These are phyloP conservation scores for Bruguiera gymnorhiza DNA, from an alignment of 345 rosid genomes.

Conservation along the genomic window DNA sequence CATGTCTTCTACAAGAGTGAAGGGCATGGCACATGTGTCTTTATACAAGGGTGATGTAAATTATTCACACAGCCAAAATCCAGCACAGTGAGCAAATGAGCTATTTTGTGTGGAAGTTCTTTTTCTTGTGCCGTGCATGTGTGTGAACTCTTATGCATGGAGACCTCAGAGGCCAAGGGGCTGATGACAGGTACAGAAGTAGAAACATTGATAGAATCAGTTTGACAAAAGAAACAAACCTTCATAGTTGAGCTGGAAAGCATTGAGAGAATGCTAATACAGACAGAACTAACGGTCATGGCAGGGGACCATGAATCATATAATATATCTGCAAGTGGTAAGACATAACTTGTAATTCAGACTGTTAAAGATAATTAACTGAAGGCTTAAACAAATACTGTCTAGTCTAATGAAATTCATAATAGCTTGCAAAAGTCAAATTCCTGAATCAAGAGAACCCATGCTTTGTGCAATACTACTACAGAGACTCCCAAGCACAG, in stretches of 20 bases:
- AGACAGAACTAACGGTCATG: slow-evolving; percentile 93
- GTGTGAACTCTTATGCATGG: too few relatives aligned
- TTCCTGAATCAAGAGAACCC: background rate
- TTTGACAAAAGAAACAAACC: slow-evolving; percentile 37
- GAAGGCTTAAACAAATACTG: background rate
- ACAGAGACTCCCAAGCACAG: too few relatives aligned
- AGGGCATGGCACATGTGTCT: too few relatives aligned
- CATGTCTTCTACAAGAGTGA: background rate
- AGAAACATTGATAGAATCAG: slow-evolving; percentile 2
- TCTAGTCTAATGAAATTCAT: background rate
- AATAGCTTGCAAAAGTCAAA: background rate
- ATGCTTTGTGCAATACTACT: too few relatives aligned
- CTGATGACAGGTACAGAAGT: background rate
- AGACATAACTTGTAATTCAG: slow-evolving; percentile 10
- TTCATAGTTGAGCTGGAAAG: slow-evolving; percentile 92
- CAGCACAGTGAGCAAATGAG: background rate
- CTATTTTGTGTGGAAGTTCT: background rate
- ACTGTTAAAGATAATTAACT: slow-evolving; percentile 13
- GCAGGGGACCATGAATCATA: slow-evolving; percentile 99
- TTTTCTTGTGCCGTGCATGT: too few relatives aligned
- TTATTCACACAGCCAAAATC: background rate
- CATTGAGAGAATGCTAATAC: slow-evolving; percentile 98
- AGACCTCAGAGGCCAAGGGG: too few relatives aligned
- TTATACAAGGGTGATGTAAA: background rate
- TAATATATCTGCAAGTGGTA: slow-evolving; percentile 63